Percentiles rank a stretch among this genome's conserved stretches.
These are phyloP conservation scores for Dactylis glomerata DNA, from an alignment of 176 grass and related monocot species.

Conservation along the genomic window DNA sequence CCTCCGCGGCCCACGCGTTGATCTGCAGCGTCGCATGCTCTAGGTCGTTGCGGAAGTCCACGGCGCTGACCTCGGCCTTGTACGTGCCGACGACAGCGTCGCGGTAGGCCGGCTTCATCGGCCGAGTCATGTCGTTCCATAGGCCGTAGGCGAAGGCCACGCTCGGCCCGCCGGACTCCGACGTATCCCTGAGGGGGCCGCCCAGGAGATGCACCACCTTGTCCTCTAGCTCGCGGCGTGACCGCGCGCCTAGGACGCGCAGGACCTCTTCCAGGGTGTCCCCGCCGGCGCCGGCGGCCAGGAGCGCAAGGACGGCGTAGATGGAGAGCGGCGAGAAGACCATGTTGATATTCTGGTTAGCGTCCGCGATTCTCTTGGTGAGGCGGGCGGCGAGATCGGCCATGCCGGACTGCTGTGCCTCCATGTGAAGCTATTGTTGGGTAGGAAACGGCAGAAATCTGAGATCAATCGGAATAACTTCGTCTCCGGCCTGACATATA, in stretches of 20 bases:
- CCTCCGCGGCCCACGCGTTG: neutral
- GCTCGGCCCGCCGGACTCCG: neutral
- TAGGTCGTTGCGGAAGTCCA: neutral
- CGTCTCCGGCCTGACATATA: neutral
- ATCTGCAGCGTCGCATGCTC: neutral
- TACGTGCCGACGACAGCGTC: neutral
- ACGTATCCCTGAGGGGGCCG: neutral
- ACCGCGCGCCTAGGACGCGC: neutral
- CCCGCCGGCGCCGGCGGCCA: neutral
- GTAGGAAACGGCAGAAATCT: neutral
- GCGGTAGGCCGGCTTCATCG: neutral
- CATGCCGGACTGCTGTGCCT: neutral
- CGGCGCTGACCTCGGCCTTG: neutral
- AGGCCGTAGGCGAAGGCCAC: neutral
- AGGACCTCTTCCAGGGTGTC: neutral
- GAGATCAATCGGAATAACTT: neutral
- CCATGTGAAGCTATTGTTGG: neutral
- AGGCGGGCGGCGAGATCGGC: neutral
- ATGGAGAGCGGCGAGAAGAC: neutral
- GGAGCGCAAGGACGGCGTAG: neutral
- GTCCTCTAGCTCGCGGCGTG: neutral
- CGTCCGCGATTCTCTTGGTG: neutral
- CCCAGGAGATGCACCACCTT: neutral
- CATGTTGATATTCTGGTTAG: neutral
- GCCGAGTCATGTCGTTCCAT: neutral